Percentiles rank a stretch among this genome's conserved stretches.
phyloP scores from a whole-genome alignment of 2,329 filamentous ascomycete genomes.

The Pseudofabraea citricarpa region DNA sequence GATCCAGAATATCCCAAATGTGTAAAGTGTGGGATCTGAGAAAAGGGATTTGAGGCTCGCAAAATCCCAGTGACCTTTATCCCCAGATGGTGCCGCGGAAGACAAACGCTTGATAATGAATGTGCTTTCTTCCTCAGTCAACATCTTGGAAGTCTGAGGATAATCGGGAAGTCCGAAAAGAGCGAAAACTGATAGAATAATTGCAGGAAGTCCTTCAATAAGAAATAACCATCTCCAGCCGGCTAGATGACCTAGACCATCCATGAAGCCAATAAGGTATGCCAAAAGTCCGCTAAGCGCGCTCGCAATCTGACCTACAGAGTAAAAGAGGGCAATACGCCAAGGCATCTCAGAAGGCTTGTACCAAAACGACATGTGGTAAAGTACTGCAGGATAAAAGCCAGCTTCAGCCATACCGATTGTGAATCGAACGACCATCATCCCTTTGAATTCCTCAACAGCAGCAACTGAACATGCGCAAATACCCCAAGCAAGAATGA shows the following conservation, averaged over 20 bases:
- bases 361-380: slow-evolving; percentile 36
- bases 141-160: slow-evolving; percentile 26
- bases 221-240: slow-evolving; percentile 34
- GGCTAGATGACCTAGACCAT: slow-evolving; percentile 26
- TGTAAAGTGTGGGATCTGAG: slow-evolving; percentile 31
- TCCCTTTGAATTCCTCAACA: slow-evolving; percentile 29
- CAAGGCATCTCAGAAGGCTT: slow-evolving; percentile 30
- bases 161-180: slow-evolving; percentile 29
- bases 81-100: slow-evolving; percentile 25
- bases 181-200: slow-evolving; percentile 25
- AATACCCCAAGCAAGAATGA: slow-evolving; percentile 30
- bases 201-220: slow-evolving; percentile 31
- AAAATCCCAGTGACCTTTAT: slow-evolving; percentile 29
- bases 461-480: slow-evolving; percentile 32
- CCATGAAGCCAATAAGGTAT: slow-evolving; percentile 33
- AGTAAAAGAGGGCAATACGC: slow-evolving; percentile 34
- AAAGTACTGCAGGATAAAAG: slow-evolving; percentile 31
- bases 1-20: slow-evolving; percentile 35
- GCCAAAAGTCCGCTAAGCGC: slow-evolving; percentile 32
- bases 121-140: slow-evolving; percentile 24
- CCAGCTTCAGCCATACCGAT: slow-evolving; percentile 33
- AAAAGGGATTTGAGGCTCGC: slow-evolving; percentile 26
- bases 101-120: slow-evolving; percentile 24
- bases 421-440: slow-evolving; percentile 33
- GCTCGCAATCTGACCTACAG: slow-evolving; percentile 29